Evolutionary conservation across 106 monocot species (phyloP), one percentile per base, ranked within the genome.

Genomic region (Dendrobium officinale): DNA sequence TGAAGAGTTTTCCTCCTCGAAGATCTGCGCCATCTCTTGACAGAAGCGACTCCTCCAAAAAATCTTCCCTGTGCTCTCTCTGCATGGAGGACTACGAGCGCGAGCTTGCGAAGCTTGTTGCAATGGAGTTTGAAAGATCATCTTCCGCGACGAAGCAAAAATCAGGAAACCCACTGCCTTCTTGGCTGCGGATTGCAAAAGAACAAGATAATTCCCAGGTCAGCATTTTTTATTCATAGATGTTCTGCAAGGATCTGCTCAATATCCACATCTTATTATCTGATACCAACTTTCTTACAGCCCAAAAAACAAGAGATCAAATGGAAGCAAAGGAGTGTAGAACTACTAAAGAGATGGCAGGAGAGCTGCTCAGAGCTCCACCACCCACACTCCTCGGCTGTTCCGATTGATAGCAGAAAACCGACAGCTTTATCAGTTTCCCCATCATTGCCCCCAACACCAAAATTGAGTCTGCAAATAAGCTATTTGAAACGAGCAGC

Each of bases 171-270:
- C 42, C 77, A 22, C 68, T 94, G 80, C 92, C 93, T 49, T 90
- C 80, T 42, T 96, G 96, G 96, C 80, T 96, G 24, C 90, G 90
- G 77, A 81, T 85, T 26, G 88, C 85, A 7, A 27, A 15, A 33
- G 72, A 27, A 20, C 80, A 13, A 66, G 78, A 81, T 59, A 81
- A 81, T 61, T 74, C 79, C 26, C 73, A 90, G 87, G 87, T 92
- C 72, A n/a, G 78, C 22, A 24, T 66, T 66, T 6, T 22, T 26
- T n/a, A 66, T 66, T 22, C 20, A 22, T 6, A 66, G 5, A 24
- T 66, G 26, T 66, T 66, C 22, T 51, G 15, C 19, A 16, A 55
- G 40, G 48, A 24, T 51, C 40, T 41, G 5, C 9, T 51, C 16
- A 55, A 9, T 15, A 16, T 49, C 10, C 18, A 26, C 20, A 4